Percentiles rank a stretch among this genome's conserved stretches.
These are phyloP conservation scores for Podospora conica DNA, from an alignment of 495 filamentous ascomycete species.

Conservation along the genomic window DNA sequence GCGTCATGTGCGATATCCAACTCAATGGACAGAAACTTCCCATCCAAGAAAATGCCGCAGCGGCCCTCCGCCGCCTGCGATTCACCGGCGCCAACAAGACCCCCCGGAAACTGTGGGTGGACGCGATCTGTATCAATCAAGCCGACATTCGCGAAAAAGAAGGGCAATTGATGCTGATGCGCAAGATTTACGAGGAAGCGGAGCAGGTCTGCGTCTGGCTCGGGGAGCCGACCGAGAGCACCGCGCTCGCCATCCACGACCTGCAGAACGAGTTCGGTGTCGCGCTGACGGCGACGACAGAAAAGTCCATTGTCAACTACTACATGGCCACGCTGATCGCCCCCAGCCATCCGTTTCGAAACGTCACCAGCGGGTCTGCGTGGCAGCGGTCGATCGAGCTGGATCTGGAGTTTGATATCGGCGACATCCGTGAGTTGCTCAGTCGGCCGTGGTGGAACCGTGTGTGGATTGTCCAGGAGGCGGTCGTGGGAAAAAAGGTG, in stretches of 20 bases:
- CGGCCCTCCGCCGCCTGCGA: background rate
- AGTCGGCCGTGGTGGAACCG: background rate
- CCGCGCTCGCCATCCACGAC: background rate
- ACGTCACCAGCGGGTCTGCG: background rate
- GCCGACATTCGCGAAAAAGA: background rate
- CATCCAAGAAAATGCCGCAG: background rate
- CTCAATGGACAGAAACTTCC: background rate
- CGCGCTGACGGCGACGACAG: background rate
- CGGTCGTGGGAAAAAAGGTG: background rate
- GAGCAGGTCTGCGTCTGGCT: background rate
- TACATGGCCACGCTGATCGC: background rate
- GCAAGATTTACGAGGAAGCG: background rate
- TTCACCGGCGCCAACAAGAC: background rate
- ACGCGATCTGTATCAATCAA: background rate
- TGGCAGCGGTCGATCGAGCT: background rate
- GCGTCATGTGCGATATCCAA: background rate
- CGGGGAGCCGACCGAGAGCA: background rate
- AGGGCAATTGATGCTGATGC: background rate
- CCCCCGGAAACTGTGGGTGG: background rate
- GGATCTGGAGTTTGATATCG: background rate
- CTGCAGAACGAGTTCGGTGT: background rate
- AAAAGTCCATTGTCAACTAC: background rate
- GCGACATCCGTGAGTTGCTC: background rate
- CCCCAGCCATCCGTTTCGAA: background rate
- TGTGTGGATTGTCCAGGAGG: background rate